Percentiles rank a stretch among this genome's conserved stretches.
phyloP scores from a whole-genome alignment of 148 eudicot genomes.

The Rhododendron kiyosumense region DNA sequence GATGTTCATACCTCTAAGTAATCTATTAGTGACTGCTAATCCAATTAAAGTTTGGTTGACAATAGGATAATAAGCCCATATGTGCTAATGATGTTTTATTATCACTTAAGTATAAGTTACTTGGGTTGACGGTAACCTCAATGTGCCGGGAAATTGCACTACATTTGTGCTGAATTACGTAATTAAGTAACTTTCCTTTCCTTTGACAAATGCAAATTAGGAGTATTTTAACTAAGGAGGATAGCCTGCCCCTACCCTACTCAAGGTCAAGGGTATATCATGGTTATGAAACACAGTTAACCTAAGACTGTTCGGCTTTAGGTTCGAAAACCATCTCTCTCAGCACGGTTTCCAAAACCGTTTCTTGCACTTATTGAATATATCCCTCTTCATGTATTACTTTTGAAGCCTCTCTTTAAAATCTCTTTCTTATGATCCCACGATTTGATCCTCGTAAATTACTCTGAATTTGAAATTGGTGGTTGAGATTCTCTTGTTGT shows the following conservation, averaged over 20 bases:
- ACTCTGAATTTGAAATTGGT: neutral
- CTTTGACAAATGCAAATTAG: neutral
- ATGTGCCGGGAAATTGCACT: conserved; percentile 6
- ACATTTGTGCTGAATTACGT: neutral
- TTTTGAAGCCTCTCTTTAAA: no score
- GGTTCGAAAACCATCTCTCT: no score
- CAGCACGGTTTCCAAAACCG: no score
- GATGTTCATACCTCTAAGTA: neutral
- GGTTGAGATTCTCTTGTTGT: neutral
- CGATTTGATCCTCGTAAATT: neutral
- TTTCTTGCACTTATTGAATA: no score
- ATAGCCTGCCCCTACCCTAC: neutral
- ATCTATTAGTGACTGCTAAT: neutral
- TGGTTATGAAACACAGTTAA: neutral
- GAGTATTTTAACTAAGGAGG: neutral
- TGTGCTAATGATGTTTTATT: neutral
- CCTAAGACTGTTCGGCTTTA: neutral
- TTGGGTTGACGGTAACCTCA: conserved; percentile 7
- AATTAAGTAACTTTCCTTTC: neutral
- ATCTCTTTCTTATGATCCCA: no score
- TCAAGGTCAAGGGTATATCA: neutral
- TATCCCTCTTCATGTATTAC: no score
- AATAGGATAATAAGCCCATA: neutral
- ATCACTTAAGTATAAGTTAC: neutral
- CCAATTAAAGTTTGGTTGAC: neutral